Evolutionary conservation across 2,329 filamentous ascomycete genomes (phyloP), one percentile per base, ranked within the genome.

Genomic region (Diplodia seriata): DNA sequence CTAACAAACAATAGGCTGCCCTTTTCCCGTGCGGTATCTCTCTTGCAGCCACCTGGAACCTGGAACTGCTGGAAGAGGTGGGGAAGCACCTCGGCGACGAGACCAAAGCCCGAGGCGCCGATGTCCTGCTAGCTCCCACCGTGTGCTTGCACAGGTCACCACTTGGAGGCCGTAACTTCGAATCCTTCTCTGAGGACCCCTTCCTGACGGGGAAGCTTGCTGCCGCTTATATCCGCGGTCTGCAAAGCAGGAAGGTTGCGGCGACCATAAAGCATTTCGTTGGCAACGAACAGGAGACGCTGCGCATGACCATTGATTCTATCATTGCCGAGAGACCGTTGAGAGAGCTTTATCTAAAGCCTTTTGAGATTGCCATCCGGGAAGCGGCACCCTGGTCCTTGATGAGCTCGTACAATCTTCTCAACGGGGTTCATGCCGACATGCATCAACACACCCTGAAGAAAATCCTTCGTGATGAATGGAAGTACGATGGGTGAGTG

Each of bases 111-210:
- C 89, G 91, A 74, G 91, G 90, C 6, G 89, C 90, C 33, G 85
- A 93, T 69, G 85, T 94, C 40, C 82, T 94, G 4, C 84, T 94
- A 9, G 91, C 89, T 0, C 91, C 91, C 2, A 94, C 91, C 0
- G 89, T 93, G 40, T 93, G 92, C 80, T 90, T 93, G 83, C 92
- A 95, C 74, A 87, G 92, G 18, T 91, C 91, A 61, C 92, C 92
- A 0, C 84, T 95, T 0, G 92, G 92, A n/a, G 92, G 92, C 20
- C 86, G 92, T 69, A 93, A 93, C 71, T 96, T 95, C 72, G 92
- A 96, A 78, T 93, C 91, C 0, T 95, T 93, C 76, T 93, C 91
- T 0, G 92, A 95, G 77, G 92, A 95, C 72, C 92, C 92, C 0
- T 85, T 90, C 11, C 83, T 96, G 5, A 92, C 91, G 0, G 91